These are phyloP conservation scores for Sisymbrium altissimum DNA, from an alignment of 345 rosid genomes.

Conservation along the genomic window DNA sequence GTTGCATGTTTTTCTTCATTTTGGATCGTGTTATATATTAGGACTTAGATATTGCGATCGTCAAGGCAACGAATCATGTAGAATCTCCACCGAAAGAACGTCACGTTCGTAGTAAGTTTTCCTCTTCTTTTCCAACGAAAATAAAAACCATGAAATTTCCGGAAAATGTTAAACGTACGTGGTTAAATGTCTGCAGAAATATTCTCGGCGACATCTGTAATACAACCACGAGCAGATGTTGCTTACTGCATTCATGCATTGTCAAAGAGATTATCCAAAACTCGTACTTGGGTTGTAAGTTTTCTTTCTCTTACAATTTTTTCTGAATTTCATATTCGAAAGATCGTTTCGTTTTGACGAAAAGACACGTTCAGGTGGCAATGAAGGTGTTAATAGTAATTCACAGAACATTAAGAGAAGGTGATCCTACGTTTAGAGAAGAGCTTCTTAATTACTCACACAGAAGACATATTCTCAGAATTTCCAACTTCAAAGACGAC, in stretches of 20 bases:
- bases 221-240: slow-evolving; percentile 89
- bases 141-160: not conserved
- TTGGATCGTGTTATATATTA: slow-evolving; percentile 9
- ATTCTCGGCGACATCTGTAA: slow-evolving; percentile 80
- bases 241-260: slow-evolving; percentile 92
- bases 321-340: too few species aligned
- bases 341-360: not conserved
- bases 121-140: not conserved
- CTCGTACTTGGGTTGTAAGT: slow-evolving; percentile 77
- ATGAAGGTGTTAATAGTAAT: slow-evolving; percentile 88
- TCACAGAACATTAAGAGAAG: slow-evolving; percentile 92
- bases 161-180: not conserved
- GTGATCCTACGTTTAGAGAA: slow-evolving; percentile 90
- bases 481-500: slow-evolving; percentile 92
- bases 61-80: slow-evolving; percentile 92
- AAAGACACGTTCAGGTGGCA: slow-evolving; percentile 57
- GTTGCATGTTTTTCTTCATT: not conserved
- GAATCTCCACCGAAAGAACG: slow-evolving; percentile 98
- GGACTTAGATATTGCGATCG: slow-evolving; percentile 96
- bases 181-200: slow-evolving; percentile 42
- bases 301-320: not conserved
- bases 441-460: slow-evolving; percentile 73
- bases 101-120: slow-evolving; percentile 75
- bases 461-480: slow-evolving; percentile 78
- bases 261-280: slow-evolving; percentile 80